Conservation (phyloP, 768 basidiomycete species). For the Lactifluus pinguis region DNA sequence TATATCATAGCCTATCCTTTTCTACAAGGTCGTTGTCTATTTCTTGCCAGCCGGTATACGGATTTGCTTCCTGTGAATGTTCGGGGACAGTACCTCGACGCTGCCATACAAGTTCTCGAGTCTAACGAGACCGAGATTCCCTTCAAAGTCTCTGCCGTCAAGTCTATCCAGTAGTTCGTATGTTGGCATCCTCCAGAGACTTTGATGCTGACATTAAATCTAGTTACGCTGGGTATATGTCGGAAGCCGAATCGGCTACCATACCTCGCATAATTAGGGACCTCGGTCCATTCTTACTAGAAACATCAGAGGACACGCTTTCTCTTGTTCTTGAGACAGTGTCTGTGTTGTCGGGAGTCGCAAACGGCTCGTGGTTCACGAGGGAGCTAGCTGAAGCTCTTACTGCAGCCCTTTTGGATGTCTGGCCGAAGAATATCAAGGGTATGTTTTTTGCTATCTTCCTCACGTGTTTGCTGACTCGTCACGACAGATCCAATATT, state of each 20-base stretch:
- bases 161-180: conserved; percentile 83
- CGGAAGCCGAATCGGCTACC: conserved; percentile 52
- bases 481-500: conserved; percentile 70
- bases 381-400: conserved; percentile 56
- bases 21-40: conserved; percentile 89
- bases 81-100: conserved; percentile 79
- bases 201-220: conserved; percentile 7
- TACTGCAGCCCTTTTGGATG: conserved; percentile 58
- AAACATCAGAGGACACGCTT: conserved; percentile 81
- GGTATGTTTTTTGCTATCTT: conserved; percentile 35
- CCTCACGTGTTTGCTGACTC: neutral
- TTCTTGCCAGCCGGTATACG: conserved; percentile 87
- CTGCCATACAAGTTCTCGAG: conserved; percentile 81
- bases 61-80: conserved; percentile 61
- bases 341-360: conserved; percentile 67
- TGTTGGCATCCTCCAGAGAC: neutral
- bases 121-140: conserved; percentile 62
- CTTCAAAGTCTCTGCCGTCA: conserved; percentile 90
- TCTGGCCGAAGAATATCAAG: conserved; percentile 82
- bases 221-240: conserved; percentile 63
- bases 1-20: conserved; percentile 65
- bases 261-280: conserved; percentile 69
- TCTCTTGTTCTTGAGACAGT: conserved; percentile 83
- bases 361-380: conserved; percentile 65
- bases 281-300: conserved; percentile 72